These are phyloP conservation scores for Phytophthora ramorum DNA, from an alignment of 352 stramenopile species.

Conservation along the genomic window DNA sequence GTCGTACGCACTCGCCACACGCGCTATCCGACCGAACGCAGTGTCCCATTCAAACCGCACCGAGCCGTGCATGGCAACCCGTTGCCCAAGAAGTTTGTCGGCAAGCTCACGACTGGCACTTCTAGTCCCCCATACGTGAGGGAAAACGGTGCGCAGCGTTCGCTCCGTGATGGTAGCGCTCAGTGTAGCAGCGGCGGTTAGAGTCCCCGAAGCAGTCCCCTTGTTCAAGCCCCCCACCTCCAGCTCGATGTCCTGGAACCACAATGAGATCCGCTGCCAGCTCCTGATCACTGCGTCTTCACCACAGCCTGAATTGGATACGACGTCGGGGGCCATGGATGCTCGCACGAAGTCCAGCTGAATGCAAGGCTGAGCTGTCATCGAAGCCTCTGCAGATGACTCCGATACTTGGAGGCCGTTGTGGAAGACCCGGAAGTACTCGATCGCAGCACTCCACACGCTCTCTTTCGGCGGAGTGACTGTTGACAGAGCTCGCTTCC, in stretches of 20 bases:
- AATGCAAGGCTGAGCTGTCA: not conserved
- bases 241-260: conserved; percentile 5
- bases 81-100: conserved; percentile 1
- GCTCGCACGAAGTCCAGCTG: not conserved
- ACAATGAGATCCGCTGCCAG: conserved; percentile 1
- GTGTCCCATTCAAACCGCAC: conserved; percentile 1
- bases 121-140: not conserved
- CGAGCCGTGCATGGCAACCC: conserved; percentile 4
- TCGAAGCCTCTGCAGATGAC: not conserved
- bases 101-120: not conserved
- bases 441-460: not conserved
- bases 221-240: conserved; percentile 1
- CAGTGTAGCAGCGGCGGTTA: not conserved
- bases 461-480: not conserved
- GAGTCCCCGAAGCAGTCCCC: not conserved
- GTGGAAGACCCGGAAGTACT: not conserved
- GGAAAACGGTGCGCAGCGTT: conserved; percentile 8
- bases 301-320: conserved; percentile 4
- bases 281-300: not conserved
- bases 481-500: not conserved
- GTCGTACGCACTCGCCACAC: not conserved
- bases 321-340: conserved; percentile 2
- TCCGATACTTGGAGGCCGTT: not conserved
- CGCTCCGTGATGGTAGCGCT: conserved; percentile 2
- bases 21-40: not conserved